Evolutionary conservation across 306 rosid species (phyloP).

Genomic region (Elaeagnus macrophylla): DNA sequence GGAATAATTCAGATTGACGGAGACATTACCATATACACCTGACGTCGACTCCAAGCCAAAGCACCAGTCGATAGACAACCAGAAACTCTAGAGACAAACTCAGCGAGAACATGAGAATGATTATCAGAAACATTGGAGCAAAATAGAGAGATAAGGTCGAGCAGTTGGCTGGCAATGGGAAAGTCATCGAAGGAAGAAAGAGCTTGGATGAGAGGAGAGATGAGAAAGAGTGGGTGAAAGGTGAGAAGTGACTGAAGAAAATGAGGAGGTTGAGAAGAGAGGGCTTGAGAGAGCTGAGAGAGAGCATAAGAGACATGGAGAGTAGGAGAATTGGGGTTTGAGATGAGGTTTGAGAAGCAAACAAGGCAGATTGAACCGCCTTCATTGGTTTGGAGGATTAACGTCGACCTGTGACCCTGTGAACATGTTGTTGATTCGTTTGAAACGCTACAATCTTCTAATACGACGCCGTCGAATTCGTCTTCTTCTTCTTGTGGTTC

Average conservation of each 20-base stretch:
- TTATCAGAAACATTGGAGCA: conserved; percentile 15
- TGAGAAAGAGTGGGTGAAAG: conserved; percentile 65
- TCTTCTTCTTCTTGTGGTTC: conserved; percentile 18
- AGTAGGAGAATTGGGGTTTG: conserved; percentile 69
- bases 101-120: conserved; percentile 28
- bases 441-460: background rate
- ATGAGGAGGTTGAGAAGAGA: conserved; percentile 36
- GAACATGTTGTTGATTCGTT: conserved; percentile 31
- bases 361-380: conserved; percentile 80
- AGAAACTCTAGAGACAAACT: conserved; percentile 47
- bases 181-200: conserved; percentile 64
- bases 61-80: conserved; percentile 47
- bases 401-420: conserved; percentile 72
- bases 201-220: conserved; percentile 57
- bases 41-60: conserved; percentile 66
- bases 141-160: conserved; percentile 39
- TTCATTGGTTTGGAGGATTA: conserved; percentile 46
- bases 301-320: conserved; percentile 82
- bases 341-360: conserved; percentile 77
- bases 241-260: conserved; percentile 54
- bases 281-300: conserved; percentile 69
- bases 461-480: conserved; percentile 11
- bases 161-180: conserved; percentile 47
- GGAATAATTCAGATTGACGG: no score
- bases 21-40: conserved; percentile 45